Evolutionary conservation across 805 yeast genomes (phyloP).

Genomic region (Nakazawaea siamensis): DNA sequence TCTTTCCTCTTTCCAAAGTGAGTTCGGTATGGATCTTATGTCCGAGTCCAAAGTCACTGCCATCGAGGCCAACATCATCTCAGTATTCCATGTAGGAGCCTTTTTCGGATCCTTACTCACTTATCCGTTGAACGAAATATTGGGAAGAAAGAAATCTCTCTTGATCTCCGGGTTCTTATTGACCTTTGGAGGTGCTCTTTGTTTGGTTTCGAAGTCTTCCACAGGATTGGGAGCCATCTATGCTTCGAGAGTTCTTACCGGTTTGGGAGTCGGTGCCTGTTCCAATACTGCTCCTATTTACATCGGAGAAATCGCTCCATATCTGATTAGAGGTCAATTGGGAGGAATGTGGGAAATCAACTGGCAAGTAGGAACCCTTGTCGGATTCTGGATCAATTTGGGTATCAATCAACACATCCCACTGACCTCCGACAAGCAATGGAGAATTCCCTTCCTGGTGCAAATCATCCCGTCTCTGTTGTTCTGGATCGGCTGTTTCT

Average conservation of each 20-base stretch:
- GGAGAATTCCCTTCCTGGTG: conserved; percentile 40
- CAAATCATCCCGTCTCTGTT: conserved; percentile 33
- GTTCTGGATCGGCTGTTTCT: conserved; percentile 28
- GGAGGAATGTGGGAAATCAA: conserved; percentile 40
- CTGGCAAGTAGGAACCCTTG: conserved; percentile 40
- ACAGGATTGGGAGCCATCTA: conserved; percentile 37
- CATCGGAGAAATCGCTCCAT: conserved; percentile 35
- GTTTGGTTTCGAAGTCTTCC: conserved; percentile 22
- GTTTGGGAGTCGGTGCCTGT: conserved; percentile 45
- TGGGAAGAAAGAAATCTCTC: conserved; percentile 32
- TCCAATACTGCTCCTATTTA: conserved; percentile 42
- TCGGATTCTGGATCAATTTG: conserved; percentile 43
- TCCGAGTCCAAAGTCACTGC: conserved; percentile 17
- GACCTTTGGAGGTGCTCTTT: conserved; percentile 35
- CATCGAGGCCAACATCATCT: conserved; percentile 33
- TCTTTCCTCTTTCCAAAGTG: conserved; percentile 32
- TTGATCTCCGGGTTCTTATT: conserved; percentile 31
- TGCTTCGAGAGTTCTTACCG: conserved; percentile 44
- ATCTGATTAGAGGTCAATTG: conserved; percentile 35
- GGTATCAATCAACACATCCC: conserved; percentile 30
- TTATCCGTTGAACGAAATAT: conserved; percentile 32
- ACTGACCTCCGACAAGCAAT: conserved; percentile 25
- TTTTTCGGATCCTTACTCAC: conserved; percentile 37
- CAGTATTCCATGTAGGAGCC: conserved; percentile 45
- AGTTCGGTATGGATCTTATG: conserved; percentile 32